A percentile compares a stretch with the other conserved stretches of the same genome.
phyloP scores from a whole-genome alignment of 2,329 filamentous ascomycete genomes.

The Botrytis fabae region DNA sequence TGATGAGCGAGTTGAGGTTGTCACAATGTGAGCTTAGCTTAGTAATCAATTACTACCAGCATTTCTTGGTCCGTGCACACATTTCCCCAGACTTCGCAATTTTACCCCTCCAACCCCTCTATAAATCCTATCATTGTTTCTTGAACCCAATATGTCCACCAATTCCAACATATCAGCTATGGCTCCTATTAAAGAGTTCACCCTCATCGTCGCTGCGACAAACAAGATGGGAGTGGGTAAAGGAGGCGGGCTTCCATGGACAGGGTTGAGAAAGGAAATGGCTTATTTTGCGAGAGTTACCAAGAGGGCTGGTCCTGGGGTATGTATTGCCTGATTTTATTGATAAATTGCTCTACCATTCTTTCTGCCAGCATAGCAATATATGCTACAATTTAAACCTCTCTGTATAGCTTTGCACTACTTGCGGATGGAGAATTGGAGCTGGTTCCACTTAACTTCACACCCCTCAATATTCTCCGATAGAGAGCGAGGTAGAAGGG shows the following conservation, averaged over 20 bases:
- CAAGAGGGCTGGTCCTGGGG: conserved; percentile 52
- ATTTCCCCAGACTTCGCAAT: conserved; percentile 19
- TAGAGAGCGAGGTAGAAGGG: neutral
- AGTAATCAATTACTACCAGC: conserved; percentile 3
- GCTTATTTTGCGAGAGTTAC: conserved; percentile 91
- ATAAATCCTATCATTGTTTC: neutral
- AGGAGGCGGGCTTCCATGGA: conserved; percentile 81
- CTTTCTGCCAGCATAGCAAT: neutral
- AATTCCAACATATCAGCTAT: conserved; percentile 6
- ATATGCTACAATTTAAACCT: fast-evolving
- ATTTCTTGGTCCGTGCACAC: neutral
- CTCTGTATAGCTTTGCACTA: neutral
- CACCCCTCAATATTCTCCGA: neutral
- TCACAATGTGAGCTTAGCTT: conserved; percentile 4
- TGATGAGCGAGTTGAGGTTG: neutral
- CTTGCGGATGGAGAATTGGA: neutral
- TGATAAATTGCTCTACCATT: no score
- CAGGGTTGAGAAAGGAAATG: conserved; percentile 86
- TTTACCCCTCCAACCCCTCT: conserved; percentile 19
- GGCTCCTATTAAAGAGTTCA: conserved; percentile 56
- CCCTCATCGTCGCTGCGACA: conserved; percentile 94
- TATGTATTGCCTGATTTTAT: conserved; percentile 19
- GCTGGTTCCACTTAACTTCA: neutral
- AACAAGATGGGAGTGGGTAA: conserved; percentile 84
- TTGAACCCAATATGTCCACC: conserved; percentile 4